Percentiles rank a stretch among this genome's conserved stretches.
phyloP scores from a whole-genome alignment of 495 filamentous ascomycete genomes.

The Aspergillus leporis region DNA sequence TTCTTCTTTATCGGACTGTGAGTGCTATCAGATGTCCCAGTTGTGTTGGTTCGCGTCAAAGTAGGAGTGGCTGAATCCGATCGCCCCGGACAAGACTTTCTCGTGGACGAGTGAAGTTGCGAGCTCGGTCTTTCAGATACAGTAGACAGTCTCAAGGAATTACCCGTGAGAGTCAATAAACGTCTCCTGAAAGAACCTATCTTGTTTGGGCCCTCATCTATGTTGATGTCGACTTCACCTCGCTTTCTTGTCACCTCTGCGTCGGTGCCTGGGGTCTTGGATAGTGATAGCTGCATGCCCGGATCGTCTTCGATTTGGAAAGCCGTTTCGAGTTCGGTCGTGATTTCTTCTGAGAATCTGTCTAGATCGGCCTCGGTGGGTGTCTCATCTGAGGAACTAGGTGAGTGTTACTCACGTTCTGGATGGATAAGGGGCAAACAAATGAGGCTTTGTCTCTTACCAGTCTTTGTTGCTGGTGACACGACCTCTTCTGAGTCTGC shows the following conservation, averaged over 20 bases:
- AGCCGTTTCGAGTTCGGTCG: constrained; percentile 10
- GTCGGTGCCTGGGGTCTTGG: not conserved
- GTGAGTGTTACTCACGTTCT: not conserved
- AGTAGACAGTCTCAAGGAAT: not conserved
- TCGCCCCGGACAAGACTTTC: constrained; percentile 1
- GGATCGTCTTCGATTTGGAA: constrained; percentile 13
- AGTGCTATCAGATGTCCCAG: not conserved
- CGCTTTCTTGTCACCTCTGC: not conserved
- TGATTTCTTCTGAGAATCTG: constrained; percentile 5
- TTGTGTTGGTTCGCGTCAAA: constrained; percentile 1
- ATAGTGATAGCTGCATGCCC: constrained; percentile 1
- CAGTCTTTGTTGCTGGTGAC: not conserved
- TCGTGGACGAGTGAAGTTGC: not conserved
- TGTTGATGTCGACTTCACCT: not conserved
- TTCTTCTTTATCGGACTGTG: constrained; percentile 5
- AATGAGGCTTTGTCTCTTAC: not conserved
- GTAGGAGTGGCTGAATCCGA: constrained; percentile 3
- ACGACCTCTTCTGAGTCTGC: not conserved
- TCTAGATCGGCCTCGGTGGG: not conserved
- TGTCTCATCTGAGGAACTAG: not conserved
- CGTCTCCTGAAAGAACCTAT: constrained; percentile 10
- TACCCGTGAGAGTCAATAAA: constrained; percentile 9
- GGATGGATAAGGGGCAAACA: not conserved
- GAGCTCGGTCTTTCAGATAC: constrained; percentile 7
- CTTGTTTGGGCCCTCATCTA: not conserved